A percentile compares a stretch with the other conserved stretches of the same genome.
phyloP scores from a whole-genome alignment of 148 eudicot species.

The Drosera capensis region DNA sequence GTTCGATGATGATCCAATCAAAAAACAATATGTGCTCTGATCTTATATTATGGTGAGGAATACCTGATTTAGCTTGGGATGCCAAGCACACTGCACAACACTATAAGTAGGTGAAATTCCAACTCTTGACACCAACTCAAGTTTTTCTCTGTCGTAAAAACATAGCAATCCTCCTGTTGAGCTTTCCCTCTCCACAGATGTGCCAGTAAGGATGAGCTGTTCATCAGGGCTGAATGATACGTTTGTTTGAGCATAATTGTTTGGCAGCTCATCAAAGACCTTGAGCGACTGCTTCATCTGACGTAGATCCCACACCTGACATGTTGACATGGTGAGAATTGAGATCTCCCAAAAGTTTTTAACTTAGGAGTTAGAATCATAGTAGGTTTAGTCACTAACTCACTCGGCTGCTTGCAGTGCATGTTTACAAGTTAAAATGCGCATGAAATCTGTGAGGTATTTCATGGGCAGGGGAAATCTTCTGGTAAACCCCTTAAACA shows the following conservation, averaged over 20 bases:
- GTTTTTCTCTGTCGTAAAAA: constrained; percentile 63
- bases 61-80: constrained; percentile 94
- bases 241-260: constrained; percentile 88
- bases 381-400: no score
- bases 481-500: background rate
- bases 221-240: constrained; percentile 79
- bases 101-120: constrained; percentile 81
- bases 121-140: constrained; percentile 72
- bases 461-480: background rate
- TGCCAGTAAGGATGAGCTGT: constrained; percentile 79
- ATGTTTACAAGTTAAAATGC: background rate
- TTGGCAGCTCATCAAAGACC: constrained; percentile 79
- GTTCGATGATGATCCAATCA: no score
- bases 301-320: constrained; percentile 93
- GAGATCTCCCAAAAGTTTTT: no score
- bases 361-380: no score
- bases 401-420: no score
- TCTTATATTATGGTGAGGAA: no score
- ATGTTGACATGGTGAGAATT: background rate
- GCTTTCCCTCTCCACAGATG: constrained; percentile 83
- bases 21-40: no score
- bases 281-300: constrained; percentile 59
- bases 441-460: background rate
- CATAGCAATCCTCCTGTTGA: constrained; percentile 74
- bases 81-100: constrained; percentile 98